These are phyloP conservation scores for Yamadazyma oceani DNA, from an alignment of 1,139 yeast genomes.

Conservation along the genomic window DNA sequence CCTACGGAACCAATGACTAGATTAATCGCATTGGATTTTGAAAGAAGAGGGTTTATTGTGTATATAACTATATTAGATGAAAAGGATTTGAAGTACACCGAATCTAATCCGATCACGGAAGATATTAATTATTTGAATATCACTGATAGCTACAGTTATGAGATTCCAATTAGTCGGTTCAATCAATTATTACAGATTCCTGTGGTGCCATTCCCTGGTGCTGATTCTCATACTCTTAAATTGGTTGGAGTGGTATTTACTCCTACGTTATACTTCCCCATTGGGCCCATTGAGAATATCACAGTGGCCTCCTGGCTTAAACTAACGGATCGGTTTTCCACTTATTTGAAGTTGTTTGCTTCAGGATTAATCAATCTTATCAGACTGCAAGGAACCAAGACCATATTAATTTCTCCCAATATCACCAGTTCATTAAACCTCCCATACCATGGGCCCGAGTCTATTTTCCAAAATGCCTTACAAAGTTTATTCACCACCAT, in stretches of 20 bases:
- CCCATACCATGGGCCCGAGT: slow-evolving; percentile 54
- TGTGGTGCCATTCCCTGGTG: slow-evolving; percentile 52
- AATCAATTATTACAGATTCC: slow-evolving; percentile 38
- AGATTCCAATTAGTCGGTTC: slow-evolving; percentile 34
- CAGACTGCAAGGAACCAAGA: slow-evolving; percentile 45
- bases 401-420: slow-evolving; percentile 45
- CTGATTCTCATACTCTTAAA: slow-evolving; percentile 49
- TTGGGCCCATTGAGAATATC: slow-evolving; percentile 68
- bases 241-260: slow-evolving; percentile 62
- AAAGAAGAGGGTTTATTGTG: slow-evolving; percentile 76
- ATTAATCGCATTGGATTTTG: slow-evolving; percentile 69
- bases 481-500: slow-evolving; percentile 39
- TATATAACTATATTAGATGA: slow-evolving; percentile 70
- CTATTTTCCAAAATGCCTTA: slow-evolving; percentile 38
- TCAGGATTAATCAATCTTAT: slow-evolving; percentile 60
- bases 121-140: slow-evolving; percentile 47
- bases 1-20: slow-evolving; percentile 76
- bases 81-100: slow-evolving; percentile 59
- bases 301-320: slow-evolving; percentile 54
- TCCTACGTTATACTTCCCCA: slow-evolving; percentile 64
- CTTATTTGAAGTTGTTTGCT: slow-evolving; percentile 53
- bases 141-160: slow-evolving; percentile 30
- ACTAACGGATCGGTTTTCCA: slow-evolving; percentile 42
- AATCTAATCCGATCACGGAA: slow-evolving; percentile 55
- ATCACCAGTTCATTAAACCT: slow-evolving; percentile 42